phyloP scores from a whole-genome alignment of 805 yeast genomes.

The Kodamaea lidongshanica region DNA sequence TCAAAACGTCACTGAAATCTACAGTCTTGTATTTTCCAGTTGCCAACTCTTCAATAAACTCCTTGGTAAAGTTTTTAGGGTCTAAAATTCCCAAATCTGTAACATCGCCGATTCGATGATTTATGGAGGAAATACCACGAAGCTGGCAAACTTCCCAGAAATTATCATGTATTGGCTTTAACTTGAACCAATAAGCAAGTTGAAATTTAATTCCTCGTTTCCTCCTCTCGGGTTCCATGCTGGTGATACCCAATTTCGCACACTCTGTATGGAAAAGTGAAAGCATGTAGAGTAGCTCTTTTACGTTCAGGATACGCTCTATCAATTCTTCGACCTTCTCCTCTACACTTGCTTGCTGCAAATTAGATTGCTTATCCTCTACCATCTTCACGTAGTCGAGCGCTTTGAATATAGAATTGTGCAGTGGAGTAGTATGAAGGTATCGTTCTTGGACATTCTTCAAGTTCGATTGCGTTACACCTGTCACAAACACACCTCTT shows the following conservation, averaged over 20 bases:
- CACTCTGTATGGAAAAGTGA: slow-evolving; percentile 30
- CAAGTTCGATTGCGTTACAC: too few relatives aligned
- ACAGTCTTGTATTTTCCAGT: slow-evolving; percentile 20
- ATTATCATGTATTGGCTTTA: slow-evolving; percentile 26
- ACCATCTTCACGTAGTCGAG: slow-evolving; percentile 25
- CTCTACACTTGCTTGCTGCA: slow-evolving; percentile 14
- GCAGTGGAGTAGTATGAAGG: too few relatives aligned
- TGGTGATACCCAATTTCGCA: slow-evolving; percentile 21
- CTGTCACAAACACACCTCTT: too few relatives aligned
- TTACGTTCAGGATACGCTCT: slow-evolving; percentile 15
- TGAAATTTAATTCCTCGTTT: slow-evolving; percentile 14
- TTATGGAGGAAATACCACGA: slow-evolving; percentile 25
- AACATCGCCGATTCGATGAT: slow-evolving; percentile 22
- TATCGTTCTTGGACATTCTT: too few relatives aligned
- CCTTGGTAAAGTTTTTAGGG: slow-evolving; percentile 29
- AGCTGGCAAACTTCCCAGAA: slow-evolving; percentile 35
- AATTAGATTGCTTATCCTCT: slow-evolving; percentile 18
- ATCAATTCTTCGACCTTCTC: slow-evolving; percentile 22
- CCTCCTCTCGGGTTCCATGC: slow-evolving; percentile 10
- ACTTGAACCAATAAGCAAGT: slow-evolving; percentile 14
- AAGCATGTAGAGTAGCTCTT: slow-evolving; percentile 27
- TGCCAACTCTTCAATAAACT: slow-evolving; percentile 16
- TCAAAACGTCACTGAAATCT: slow-evolving; percentile 19
- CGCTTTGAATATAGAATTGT: slow-evolving; percentile 14
- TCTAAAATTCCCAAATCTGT: slow-evolving; percentile 32